Evolutionary conservation across 208 protist species (phyloP).

Genomic region (Trypanosoma boissoni): DNA sequence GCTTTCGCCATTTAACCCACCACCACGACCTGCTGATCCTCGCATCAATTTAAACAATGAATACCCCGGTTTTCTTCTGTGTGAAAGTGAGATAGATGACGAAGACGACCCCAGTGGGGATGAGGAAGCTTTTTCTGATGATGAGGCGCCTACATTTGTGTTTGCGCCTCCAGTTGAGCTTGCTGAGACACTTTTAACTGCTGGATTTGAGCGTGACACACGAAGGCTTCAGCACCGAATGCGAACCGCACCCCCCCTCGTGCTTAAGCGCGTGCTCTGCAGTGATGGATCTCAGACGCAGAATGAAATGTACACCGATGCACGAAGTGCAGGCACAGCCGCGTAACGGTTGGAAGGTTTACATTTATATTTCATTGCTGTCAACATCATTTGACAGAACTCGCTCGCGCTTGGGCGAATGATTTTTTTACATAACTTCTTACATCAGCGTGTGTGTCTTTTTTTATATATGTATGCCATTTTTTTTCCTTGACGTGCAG

Average conservation of each 20-base stretch:
- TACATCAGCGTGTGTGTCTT: background rate
- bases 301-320: slow-evolving; percentile 67
- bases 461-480: background rate
- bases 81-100: slow-evolving; percentile 86
- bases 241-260: slow-evolving; percentile 81
- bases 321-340: background rate
- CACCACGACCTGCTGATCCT: slow-evolving; percentile 83
- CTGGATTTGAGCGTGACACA: slow-evolving; percentile 84
- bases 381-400: too few species aligned
- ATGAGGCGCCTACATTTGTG: slow-evolving; percentile 85
- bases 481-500: background rate
- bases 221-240: slow-evolving; percentile 86
- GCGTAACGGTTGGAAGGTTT: background rate
- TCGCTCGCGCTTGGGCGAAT: background rate
- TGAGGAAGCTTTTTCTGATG: slow-evolving; percentile 88
- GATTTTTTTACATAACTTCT: slow-evolving; percentile 9
- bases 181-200: slow-evolving; percentile 84
- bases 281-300: slow-evolving; percentile 76
- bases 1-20: slow-evolving; percentile 72
- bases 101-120: slow-evolving; percentile 81
- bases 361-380: background rate
- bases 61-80: slow-evolving; percentile 87
- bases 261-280: slow-evolving; percentile 69
- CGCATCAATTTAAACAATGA: slow-evolving; percentile 84
- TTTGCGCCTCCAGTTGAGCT: slow-evolving; percentile 84